These are phyloP conservation scores for Colletotrichum sojae DNA, from an alignment of 2,329 filamentous ascomycete species.

Conservation along the genomic window DNA sequence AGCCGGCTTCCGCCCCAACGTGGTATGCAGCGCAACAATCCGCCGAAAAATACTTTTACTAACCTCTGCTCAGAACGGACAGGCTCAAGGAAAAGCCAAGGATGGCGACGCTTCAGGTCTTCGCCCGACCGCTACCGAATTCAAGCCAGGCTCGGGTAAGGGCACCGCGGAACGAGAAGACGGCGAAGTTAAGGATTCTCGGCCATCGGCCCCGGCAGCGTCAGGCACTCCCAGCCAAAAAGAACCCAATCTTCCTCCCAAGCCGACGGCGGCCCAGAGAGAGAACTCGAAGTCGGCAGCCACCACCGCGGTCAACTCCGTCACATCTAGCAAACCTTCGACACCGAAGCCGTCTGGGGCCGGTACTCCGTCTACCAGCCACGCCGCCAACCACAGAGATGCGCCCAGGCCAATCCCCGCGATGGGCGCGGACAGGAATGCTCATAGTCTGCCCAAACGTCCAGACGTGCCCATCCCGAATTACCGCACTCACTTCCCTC, in stretches of 20 bases:
- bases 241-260: conserved; percentile 40
- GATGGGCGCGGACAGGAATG: conserved; percentile 36
- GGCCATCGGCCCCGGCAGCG: conserved; percentile 11
- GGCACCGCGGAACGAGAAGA: conserved; percentile 73
- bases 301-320: conserved; percentile 29
- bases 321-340: conserved; percentile 44
- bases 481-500: conserved; percentile 60
- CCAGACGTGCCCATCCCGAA: conserved; percentile 71
- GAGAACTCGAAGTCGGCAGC: conserved; percentile 44
- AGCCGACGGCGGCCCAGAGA: conserved; percentile 40
- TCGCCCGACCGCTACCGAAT: conserved; percentile 73
- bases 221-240: conserved; percentile 19
- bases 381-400: conserved; percentile 47
- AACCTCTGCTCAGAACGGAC: conserved; percentile 57
- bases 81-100: conserved; percentile 54
- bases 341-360: conserved; percentile 45
- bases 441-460: conserved; percentile 64
- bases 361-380: conserved; percentile 32
- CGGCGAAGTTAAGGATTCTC: conserved; percentile 76
- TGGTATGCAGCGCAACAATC: conserved; percentile 59
- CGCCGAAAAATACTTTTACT: conserved; percentile 45
- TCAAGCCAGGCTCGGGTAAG: conserved; percentile 67
- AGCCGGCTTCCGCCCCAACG: conserved; percentile 78
- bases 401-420: conserved; percentile 51
- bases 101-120: conserved; percentile 58